phyloP scores from a whole-genome alignment of 1,284 basidiomycete genomes.

The Phaffia rhodozyma region DNA sequence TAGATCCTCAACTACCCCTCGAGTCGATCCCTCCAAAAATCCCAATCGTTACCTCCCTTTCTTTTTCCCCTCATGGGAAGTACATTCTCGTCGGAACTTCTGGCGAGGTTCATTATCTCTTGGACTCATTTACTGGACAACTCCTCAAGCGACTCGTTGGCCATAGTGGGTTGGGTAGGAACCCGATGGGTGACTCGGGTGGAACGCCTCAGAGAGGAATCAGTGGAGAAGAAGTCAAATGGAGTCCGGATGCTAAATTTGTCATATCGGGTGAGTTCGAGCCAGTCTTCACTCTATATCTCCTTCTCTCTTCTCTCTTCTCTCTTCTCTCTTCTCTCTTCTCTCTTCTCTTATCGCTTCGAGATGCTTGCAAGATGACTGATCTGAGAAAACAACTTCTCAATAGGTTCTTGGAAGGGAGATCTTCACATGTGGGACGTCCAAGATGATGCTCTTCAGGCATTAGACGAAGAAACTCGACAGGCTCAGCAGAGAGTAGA shows the following conservation, averaged over 20 bases:
- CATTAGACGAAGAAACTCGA: too few species aligned
- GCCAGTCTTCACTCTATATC: too few species aligned
- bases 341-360: not conserved
- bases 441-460: too few species aligned
- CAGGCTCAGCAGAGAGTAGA: too few species aligned
- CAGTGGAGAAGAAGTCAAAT: slow-evolving; percentile 80
- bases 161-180: slow-evolving; percentile 61
- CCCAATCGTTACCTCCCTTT: slow-evolving; percentile 79
- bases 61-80: slow-evolving; percentile 81
- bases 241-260: slow-evolving; percentile 84
- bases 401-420: too few species aligned
- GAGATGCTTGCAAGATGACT: not conserved
- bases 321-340: not conserved
- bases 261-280: slow-evolving; percentile 43
- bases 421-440: too few species aligned
- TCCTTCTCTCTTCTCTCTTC: not conserved
- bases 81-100: slow-evolving; percentile 87
- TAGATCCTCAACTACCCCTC: slow-evolving; percentile 56
- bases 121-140: slow-evolving; percentile 76
- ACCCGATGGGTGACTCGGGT: slow-evolving; percentile 39
- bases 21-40: slow-evolving; percentile 69
- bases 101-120: slow-evolving; percentile 78
- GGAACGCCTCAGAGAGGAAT: slow-evolving; percentile 61
- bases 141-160: slow-evolving; percentile 73
- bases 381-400: too few species aligned